Evolutionary conservation across 495 filamentous ascomycete species (phyloP), one percentile per base, ranked within the genome.

Genomic region (Baudoinia panamericana): DNA sequence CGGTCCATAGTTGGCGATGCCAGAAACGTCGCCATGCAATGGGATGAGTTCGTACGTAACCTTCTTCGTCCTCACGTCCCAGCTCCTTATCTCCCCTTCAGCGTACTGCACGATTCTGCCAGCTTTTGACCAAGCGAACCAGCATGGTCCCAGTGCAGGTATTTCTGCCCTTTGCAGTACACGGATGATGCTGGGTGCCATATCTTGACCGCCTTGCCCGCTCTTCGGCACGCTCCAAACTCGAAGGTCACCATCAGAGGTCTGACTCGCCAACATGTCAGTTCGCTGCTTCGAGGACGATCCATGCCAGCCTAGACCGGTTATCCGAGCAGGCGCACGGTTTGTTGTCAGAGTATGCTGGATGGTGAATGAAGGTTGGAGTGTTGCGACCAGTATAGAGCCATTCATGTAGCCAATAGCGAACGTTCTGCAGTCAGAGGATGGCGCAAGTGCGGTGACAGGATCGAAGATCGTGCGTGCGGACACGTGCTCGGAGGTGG

Each of bases 51-150:
- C 86, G 59, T 73, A 93, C 11, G 86, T 80, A 42, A 95, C 82
- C 47, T 88, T 80, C 56, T 96, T 97, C 8, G 92, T 97, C 49
- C 85, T 72, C 42, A 97, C 90, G 68, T 97, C 90, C 88, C 90
- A 96, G 26, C 83, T 75, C 54, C 80, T 78, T 39, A 87, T 93
- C 66, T 90, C 80, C 88, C 82, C 75, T 61, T 95, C 85, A 6
- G 85, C 75, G 62, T 75, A 88, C 62, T 99, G 90, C 36, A 99
- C 71, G 46, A 99, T 85, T 49, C 83, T 78, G 20, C 90, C 90
- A 64, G 93, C 94, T 64, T 93, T 96, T 3, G 92, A 96, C 90
- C 90, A 99, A 18, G 73, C 81, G 69, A 93, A 82, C 88, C 88
- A 99, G 58, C 93, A 93, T 15, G 80, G 82, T 8, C 85, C 85